Base-by-base conservation (phyloP, 2,329 filamentous ascomycete species). In the Didymella pinodella region DNA sequence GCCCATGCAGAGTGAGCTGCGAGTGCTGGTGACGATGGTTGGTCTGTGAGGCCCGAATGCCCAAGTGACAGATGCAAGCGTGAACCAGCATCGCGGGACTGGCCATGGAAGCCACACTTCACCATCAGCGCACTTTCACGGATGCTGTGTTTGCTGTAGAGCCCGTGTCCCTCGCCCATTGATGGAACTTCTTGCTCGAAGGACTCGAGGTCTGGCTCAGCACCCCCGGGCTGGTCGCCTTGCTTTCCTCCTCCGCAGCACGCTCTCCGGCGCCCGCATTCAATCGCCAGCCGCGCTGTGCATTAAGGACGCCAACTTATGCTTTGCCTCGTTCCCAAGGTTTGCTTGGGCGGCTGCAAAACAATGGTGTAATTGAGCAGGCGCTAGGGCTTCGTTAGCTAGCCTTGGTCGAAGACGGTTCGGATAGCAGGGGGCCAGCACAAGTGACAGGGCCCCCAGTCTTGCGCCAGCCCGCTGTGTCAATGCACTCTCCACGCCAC, bases 61-160 rank as follows among this genome's bases (percentile, higher is more conserved):
- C 61, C 66, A 60, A 75, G 65, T 75, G 70, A 70, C 73, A 71
- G 65, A 62, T 58, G 66, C 66, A 73, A 68, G 71, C 65, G 69
- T 71, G 69, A 64, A 67, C 72, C 69, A 67, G 48, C 59, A 45
- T 54, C 54, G 67, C 61, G 68, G 72, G 70, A 65, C 68, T 74
- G 69, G 69, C 70, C 26, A 54, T 22, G 28, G 70, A 59, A 70
- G 70, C 71, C 72, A 75, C 67, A 71, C 53, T 43, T 67, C 66
- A 67, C 68, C 66, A 59, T 61, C 57, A 58, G 56, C 41, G 43
- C n/a, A 31, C 44, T 31, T 26, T 51, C 32, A 52, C 58, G 55
- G 57, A 44, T 58, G 54, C 54, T 51, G 58, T 62, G 60, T 34
- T 51, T 58, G 56, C 55, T 62, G 34, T 54, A 34, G 12, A 47